Evolutionary conservation across 345 rosid genomes (phyloP), one percentile per base, ranked within the genome.

Genomic region (Alliaria petiolata): DNA sequence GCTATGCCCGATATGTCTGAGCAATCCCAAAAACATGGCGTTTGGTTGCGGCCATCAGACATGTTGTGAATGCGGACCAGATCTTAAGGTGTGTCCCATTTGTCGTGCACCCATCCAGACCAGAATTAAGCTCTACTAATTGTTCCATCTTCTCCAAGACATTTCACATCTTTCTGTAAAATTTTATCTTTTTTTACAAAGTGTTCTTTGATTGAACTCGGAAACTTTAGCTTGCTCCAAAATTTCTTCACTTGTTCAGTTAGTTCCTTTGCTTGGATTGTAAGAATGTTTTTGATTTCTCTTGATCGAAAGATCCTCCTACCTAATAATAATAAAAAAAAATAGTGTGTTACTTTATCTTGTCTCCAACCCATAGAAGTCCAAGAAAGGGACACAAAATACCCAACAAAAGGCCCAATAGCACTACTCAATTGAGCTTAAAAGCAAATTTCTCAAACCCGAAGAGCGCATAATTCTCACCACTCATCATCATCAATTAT

Each of bases 21-120:
- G 76, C 65, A 82, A 89, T 69, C 56, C 72, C 4, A 93, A 86
- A 69, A 80, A 91, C 81, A 89, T 93, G 98, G 98, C 98, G 46
- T 93, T 93, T 53, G 97, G 97, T 44, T 93, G 98, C 15, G 98
- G 98, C 25, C 98, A 93, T 83, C 98, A 93, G 93, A 93, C 96
- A 4, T 93, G 97, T 76, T 90, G 91, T 17, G 92, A 84, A 30
- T 93, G 98, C 42, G 97, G 93, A 56, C 83, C 86, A 80, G 90
- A 73, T 79, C 96, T 90, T 38, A 78, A 82, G 28, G 42, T 69
- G 17, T 93, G 98, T 81, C 98, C 97, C 15, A 93, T 93, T 42
- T 93, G 98, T 75, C 88, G 95, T 68, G 52, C 84, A 62, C 60
- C 80, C 19, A 90, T 90, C 51, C 49, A 86, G 55, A 83, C 90